Evolutionary conservation across 202 grass and related monocot genomes (phyloP).

Genomic region (Carex sylvatica): DNA sequence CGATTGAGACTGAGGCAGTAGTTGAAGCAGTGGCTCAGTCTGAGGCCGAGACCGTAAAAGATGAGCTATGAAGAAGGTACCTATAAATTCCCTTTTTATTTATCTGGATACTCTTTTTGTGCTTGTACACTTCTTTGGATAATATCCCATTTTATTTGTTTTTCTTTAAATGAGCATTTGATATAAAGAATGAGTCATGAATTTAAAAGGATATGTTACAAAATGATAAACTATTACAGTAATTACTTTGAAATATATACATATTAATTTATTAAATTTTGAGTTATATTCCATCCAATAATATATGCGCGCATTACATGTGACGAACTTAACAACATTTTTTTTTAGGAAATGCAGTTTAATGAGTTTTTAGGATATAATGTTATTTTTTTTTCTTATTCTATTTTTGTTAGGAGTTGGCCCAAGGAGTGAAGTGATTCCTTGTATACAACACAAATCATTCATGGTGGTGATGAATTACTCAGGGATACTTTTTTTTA

Average conservation of each 20-base stretch:
- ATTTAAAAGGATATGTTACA: too few species aligned
- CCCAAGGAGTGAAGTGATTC: neutral
- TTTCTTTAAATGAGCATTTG: neutral
- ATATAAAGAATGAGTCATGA: too few species aligned
- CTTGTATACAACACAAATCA: neutral
- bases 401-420: neutral
- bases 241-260: too few species aligned
- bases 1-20: constrained; percentile 24
- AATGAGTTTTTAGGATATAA: neutral
- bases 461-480: neutral
- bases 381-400: neutral
- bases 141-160: neutral
- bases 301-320: neutral
- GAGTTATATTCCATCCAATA: too few species aligned
- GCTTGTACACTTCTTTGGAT: neutral
- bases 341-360: neutral
- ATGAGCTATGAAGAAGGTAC: constrained; percentile 60
- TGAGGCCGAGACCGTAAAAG: constrained; percentile 33
- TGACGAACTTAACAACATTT: neutral
- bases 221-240: too few species aligned
- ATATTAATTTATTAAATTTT: too few species aligned
- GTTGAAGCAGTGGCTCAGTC: constrained; percentile 22
- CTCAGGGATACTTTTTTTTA: neutral
- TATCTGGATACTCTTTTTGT: neutral
- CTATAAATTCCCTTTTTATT: neutral